Conservation (phyloP, 352 stramenopile species). For the Plasmopara viticola region DNA sequence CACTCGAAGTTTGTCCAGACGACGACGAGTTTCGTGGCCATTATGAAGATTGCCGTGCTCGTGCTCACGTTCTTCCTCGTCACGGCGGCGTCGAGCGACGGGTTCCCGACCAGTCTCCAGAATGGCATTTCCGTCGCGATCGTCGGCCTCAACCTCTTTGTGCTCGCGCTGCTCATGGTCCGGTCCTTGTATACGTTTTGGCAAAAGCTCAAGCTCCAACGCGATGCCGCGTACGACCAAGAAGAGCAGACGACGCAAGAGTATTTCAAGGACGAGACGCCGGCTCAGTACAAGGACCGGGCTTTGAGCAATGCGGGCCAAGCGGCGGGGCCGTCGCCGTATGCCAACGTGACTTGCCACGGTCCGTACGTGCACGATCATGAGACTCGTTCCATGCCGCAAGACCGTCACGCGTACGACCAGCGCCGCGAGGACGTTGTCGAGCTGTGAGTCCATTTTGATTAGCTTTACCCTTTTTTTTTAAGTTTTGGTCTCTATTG, state of each 20-base stretch:
- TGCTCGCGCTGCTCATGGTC: constrained; percentile 58
- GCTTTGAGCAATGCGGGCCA: constrained; percentile 13
- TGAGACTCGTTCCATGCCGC: constrained; percentile 47
- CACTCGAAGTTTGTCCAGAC: constrained; percentile 69
- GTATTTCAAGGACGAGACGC: constrained; percentile 64
- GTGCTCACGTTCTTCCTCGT: constrained; percentile 72
- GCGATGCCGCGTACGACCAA: constrained; percentile 48
- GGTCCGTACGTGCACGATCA: constrained; percentile 45
- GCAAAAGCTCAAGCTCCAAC: constrained; percentile 66
- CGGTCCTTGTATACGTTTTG: constrained; percentile 66
- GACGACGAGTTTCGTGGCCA: constrained; percentile 62
- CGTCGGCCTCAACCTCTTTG: constrained; percentile 60
- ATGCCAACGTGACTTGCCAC: constrained; percentile 18
- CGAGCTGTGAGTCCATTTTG: constrained; percentile 56
- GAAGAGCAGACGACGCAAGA: constrained; percentile 56
- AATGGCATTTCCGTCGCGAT: constrained; percentile 67
- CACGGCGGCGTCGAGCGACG: constrained; percentile 42
- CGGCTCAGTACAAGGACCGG: constrained; percentile 30
- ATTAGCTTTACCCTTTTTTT: no score
- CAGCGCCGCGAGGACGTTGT: constrained; percentile 56
- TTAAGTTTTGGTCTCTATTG: no score
- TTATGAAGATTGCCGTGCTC: constrained; percentile 73
- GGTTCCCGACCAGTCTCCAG: constrained; percentile 54
- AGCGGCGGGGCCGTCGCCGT: constrained; percentile 17
- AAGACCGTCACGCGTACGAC: constrained; percentile 34